Conservation (phyloP, 2,329 filamentous ascomycete genomes). For the Pseudocercospora pini-densiflorae region DNA sequence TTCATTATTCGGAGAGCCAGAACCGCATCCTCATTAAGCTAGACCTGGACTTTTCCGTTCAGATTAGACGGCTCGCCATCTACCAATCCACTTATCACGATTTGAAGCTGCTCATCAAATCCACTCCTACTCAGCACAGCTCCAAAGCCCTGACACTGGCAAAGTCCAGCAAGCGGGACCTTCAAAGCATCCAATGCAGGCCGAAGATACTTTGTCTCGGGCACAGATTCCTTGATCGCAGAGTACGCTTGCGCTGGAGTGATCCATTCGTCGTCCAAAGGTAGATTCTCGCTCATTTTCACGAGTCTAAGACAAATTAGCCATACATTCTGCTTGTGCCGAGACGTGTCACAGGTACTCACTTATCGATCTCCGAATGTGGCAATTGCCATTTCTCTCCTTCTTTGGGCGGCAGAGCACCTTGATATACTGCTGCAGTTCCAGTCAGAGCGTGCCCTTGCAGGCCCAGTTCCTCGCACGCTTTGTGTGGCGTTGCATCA, state of each 20-base stretch:
- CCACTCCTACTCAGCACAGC: conserved; percentile 22
- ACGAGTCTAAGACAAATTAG: conserved; percentile 25
- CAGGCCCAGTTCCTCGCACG: conserved; percentile 1
- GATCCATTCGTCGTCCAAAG: conserved; percentile 30
- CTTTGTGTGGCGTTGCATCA: neutral
- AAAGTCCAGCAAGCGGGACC: conserved; percentile 17
- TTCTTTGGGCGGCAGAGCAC: conserved; percentile 15
- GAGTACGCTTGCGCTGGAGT: conserved; percentile 33
- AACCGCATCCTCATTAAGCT: neutral
- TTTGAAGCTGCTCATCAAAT: conserved; percentile 23
- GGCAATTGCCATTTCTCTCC: conserved; percentile 30
- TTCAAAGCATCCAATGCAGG: conserved; percentile 29
- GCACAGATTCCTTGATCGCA: conserved; percentile 21
- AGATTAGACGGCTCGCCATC: neutral
- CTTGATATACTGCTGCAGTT: conserved; percentile 26
- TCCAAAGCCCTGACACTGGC: conserved; percentile 30
- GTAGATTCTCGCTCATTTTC: conserved; percentile 24
- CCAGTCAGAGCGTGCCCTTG: conserved; percentile 29
- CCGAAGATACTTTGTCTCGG: conserved; percentile 20
- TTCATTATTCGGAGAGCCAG: neutral
- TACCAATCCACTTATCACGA: conserved; percentile 4
- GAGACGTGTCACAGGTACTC: neutral
- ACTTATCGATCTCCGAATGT: conserved; percentile 34
- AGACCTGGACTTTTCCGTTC: neutral
- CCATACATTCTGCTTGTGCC: neutral